These are phyloP conservation scores for Ambrosia artemisiifolia DNA, from an alignment of 129 eudicot genomes.

Conservation along the genomic window DNA sequence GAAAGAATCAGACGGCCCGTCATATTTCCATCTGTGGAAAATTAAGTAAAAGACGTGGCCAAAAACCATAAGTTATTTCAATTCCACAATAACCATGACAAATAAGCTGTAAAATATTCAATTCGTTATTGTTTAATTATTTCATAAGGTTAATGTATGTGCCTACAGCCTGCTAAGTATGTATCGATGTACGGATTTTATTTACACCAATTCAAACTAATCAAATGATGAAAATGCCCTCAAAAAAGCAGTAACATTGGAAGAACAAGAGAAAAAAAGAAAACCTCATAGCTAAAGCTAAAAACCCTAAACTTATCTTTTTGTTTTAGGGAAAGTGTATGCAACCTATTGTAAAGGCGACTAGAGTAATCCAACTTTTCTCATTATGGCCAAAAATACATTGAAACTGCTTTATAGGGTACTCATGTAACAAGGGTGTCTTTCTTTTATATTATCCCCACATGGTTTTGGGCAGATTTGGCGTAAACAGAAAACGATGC, in stretches of 20 bases:
- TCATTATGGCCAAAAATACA: background rate
- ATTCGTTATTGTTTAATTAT: background rate
- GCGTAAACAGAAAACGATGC: background rate
- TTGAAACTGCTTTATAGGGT: background rate
- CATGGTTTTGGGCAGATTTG: too few species aligned
- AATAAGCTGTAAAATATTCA: background rate
- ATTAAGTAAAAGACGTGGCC: too few species aligned
- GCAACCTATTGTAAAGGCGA: background rate
- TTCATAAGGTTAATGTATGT: background rate
- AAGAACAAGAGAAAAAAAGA: background rate
- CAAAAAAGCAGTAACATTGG: background rate
- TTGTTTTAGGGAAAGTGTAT: background rate
- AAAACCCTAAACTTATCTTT: background rate
- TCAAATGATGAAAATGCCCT: background rate
- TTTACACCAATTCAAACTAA: too few species aligned
- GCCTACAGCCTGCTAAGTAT: too few species aligned
- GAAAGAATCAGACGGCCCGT: constrained; percentile 95
- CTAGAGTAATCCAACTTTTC: background rate
- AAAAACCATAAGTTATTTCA: background rate
- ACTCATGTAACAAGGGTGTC: too few species aligned
- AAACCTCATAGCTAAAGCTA: background rate
- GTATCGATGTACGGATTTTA: background rate
- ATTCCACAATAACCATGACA: constrained; percentile 6
- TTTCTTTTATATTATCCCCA: too few species aligned
- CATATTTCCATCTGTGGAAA: constrained; percentile 78